phyloP scores from a whole-genome alignment of 768 basidiomycete species.

The Boletus speciosus region DNA sequence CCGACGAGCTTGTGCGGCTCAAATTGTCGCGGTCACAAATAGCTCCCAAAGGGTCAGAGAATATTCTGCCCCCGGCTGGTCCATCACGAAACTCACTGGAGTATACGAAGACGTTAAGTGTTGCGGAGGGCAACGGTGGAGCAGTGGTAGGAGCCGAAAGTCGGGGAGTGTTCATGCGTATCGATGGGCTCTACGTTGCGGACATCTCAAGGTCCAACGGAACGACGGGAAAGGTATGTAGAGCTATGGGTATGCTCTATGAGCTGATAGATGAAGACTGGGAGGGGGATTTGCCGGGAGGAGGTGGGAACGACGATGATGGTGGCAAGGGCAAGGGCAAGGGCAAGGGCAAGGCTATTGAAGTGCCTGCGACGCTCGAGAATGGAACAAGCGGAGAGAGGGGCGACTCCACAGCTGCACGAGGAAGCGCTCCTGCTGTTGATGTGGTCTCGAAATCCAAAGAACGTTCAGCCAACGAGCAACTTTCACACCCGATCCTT shows the following conservation, averaged over 20 bases:
- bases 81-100: slow-evolving; percentile 37
- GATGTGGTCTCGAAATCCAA: slow-evolving; percentile 15
- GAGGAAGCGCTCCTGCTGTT: slow-evolving; percentile 18
- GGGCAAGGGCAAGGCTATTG: slow-evolving; percentile 34
- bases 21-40: slow-evolving; percentile 65
- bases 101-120: slow-evolving; percentile 21
- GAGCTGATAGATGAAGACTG: slow-evolving; percentile 77
- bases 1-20: slow-evolving; percentile 77
- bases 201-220: slow-evolving; percentile 47
- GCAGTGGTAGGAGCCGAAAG: slow-evolving; percentile 23
- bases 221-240: slow-evolving; percentile 48
- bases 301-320: neutral
- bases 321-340: slow-evolving; percentile 32
- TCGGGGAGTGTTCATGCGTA: slow-evolving; percentile 68
- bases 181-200: slow-evolving; percentile 63
- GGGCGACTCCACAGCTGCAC: slow-evolving; percentile 1
- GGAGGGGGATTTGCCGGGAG: slow-evolving; percentile 39
- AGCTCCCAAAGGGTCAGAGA: slow-evolving; percentile 59
- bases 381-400: slow-evolving; percentile 7
- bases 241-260: slow-evolving; percentile 71
- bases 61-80: slow-evolving; percentile 61
- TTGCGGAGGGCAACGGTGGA: slow-evolving; percentile 4
- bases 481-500: slow-evolving; percentile 37
- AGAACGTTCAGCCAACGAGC: slow-evolving; percentile 23
- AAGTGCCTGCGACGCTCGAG: slow-evolving; percentile 9